These are phyloP conservation scores for Orbilia javanica DNA, from an alignment of 2,329 filamentous ascomycete genomes.

Conservation along the genomic window DNA sequence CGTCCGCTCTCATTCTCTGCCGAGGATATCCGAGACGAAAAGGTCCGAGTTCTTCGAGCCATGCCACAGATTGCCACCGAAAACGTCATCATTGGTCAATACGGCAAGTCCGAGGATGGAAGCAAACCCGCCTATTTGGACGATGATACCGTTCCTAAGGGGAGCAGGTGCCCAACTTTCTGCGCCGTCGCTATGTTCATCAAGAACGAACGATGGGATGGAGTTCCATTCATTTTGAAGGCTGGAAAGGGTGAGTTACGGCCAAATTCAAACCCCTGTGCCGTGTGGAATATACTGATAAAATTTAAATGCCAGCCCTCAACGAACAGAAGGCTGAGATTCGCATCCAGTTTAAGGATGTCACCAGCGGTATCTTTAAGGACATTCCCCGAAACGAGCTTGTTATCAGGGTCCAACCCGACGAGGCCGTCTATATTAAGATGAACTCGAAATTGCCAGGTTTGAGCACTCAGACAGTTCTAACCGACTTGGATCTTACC, in stretches of 20 bases:
- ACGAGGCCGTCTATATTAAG: constrained; percentile 99
- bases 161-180: constrained; percentile 97
- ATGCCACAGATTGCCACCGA: constrained; percentile 97
- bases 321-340: constrained; percentile 99
- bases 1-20: constrained; percentile 97
- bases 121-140: constrained; percentile 98
- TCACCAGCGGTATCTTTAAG: constrained; percentile 99
- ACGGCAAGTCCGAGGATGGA: constrained; percentile 94
- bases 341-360: constrained; percentile 98
- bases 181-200: constrained; percentile 97
- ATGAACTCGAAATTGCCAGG: constrained; percentile 99
- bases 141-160: constrained; percentile 96
- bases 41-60: constrained; percentile 92
- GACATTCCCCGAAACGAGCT: constrained; percentile 99
- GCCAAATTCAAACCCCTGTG: constrained; percentile 51
- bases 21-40: constrained; percentile 98
- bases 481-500: constrained; percentile 97
- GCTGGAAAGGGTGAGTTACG: constrained; percentile 79
- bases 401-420: constrained; percentile 98
- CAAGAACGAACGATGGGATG: constrained; percentile 99
- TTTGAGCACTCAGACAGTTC: constrained; percentile 98
- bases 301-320: constrained; percentile 71
- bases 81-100: constrained; percentile 99
- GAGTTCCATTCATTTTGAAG: constrained; percentile 99
- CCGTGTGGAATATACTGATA: neutral